Evolutionary conservation across 2,329 filamentous ascomycete genomes (phyloP).

Genomic region (Fusarium annulatum): DNA sequence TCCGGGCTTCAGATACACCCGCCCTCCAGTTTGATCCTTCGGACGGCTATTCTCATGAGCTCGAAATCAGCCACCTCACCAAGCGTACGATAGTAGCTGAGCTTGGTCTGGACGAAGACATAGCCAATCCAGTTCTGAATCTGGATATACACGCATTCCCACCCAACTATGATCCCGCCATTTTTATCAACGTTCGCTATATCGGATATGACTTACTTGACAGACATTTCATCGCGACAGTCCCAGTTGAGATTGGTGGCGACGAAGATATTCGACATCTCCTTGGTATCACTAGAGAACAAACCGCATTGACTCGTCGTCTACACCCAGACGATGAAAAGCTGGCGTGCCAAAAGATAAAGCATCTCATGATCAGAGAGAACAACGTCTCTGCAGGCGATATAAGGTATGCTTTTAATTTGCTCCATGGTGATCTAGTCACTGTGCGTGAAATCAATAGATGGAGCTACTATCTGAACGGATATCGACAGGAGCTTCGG

Average conservation of each 20-base stretch:
- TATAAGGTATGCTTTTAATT: no score
- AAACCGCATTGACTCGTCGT: background rate
- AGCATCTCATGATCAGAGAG: background rate
- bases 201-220: background rate
- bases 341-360: background rate
- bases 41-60: background rate
- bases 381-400: background rate
- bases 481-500: background rate
- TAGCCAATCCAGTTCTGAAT: background rate
- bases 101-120: background rate
- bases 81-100: background rate
- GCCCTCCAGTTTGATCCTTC: background rate
- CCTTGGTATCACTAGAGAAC: background rate
- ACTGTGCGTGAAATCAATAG: background rate
- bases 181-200: background rate
- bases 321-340: background rate
- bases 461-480: background rate
- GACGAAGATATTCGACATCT: background rate
- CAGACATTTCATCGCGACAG: background rate
- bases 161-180: background rate
- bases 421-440: no score
- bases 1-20: background rate
- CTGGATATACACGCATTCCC: background rate
- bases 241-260: background rate
- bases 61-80: background rate